A percentile compares a stretch with the other conserved stretches of the same genome.
Evolutionary conservation across 2,329 filamentous ascomycete genomes (phyloP).

Genomic region (Cladosporium sp.): DNA sequence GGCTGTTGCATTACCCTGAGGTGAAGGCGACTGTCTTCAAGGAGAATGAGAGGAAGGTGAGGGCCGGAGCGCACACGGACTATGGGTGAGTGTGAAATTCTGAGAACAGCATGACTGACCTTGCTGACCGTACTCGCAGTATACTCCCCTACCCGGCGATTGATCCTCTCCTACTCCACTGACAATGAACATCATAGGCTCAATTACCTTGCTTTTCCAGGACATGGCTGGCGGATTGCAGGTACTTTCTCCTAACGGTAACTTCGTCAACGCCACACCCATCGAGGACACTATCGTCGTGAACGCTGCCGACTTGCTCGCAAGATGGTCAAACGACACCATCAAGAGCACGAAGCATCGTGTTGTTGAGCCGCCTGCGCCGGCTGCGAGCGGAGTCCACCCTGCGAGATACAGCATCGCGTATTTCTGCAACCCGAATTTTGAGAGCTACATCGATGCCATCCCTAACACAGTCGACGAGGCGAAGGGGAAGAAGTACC

Average conservation of each 20-base stretch:
- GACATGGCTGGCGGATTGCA: conserved; percentile 51
- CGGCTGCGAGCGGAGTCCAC: conserved; percentile 48
- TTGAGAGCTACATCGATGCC: conserved; percentile 67
- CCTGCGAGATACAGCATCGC: conserved; percentile 77
- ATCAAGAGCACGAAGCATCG: conserved; percentile 85
- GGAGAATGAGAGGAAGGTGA: conserved; percentile 44
- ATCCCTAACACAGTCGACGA: conserved; percentile 71
- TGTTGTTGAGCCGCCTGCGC: conserved; percentile 71
- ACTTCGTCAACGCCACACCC: conserved; percentile 72
- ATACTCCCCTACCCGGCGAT: background rate
- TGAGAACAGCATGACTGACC: background rate
- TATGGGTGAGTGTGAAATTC: conserved; percentile 32
- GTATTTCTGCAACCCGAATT: conserved; percentile 89
- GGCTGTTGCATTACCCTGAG: conserved; percentile 44
- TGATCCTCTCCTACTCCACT: background rate
- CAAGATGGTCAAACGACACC: conserved; percentile 80
- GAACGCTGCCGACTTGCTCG: conserved; percentile 78
- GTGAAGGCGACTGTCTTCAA: conserved; percentile 54
- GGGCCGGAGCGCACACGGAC: conserved; percentile 69
- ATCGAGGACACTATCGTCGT: conserved; percentile 75
- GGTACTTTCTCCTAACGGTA: conserved; percentile 61
- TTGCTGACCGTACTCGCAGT: too few species aligned
- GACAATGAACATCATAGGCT: conserved; percentile 4
- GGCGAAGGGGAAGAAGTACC: conserved; percentile 66
- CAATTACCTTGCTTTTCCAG: conserved; percentile 46